These are phyloP conservation scores for Debaryomyces tyrocola DNA, from an alignment of 805 yeast species.

Conservation along the genomic window DNA sequence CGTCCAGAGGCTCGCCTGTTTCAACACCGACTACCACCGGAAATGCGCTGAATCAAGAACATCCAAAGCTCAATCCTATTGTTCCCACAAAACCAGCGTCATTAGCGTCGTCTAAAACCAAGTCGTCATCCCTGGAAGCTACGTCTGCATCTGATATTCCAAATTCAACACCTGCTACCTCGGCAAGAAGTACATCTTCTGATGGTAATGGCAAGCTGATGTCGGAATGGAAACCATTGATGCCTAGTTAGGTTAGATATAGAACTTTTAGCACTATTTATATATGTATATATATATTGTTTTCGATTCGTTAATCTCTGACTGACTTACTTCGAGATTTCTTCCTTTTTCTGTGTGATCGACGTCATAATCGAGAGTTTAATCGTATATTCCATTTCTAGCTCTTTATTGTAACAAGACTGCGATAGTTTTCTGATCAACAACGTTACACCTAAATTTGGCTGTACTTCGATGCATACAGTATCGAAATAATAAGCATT, in stretches of 20 bases:
- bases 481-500: too few relatives aligned
- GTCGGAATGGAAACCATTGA: conserved; percentile 54
- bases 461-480: too few relatives aligned
- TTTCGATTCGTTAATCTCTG: too few relatives aligned
- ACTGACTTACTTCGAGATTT: too few relatives aligned
- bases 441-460: too few relatives aligned
- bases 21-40: conserved; percentile 4
- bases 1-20: conserved; percentile 9
- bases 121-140: not conserved
- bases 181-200: conserved; percentile 5
- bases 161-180: conserved; percentile 3
- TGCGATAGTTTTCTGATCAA: too few relatives aligned
- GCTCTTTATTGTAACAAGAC: too few relatives aligned
- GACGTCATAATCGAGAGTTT: too few relatives aligned
- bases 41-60: not conserved
- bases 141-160: conserved; percentile 9
- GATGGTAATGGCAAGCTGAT: conserved; percentile 17
- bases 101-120: conserved; percentile 20
- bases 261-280: too few relatives aligned
- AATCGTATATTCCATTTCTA: too few relatives aligned
- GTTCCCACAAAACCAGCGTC: conserved; percentile 37
- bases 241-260: conserved; percentile 38
- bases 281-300: too few relatives aligned
- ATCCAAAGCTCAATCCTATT: conserved; percentile 25
- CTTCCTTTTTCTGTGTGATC: too few relatives aligned